Conservation (phyloP, 148 eudicot genomes). For the Camellia japonica region DNA sequence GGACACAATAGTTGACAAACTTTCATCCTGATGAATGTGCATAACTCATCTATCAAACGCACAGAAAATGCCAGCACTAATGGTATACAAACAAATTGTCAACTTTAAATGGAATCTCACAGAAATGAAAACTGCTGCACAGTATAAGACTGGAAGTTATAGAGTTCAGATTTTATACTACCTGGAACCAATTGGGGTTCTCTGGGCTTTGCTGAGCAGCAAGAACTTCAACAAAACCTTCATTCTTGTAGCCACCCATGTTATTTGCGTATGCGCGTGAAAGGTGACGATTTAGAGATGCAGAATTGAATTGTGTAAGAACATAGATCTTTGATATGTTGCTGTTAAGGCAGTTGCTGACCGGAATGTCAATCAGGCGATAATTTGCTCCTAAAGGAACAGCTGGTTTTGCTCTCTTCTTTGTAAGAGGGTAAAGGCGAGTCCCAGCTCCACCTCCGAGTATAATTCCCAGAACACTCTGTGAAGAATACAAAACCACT, state of each 20-base stretch:
- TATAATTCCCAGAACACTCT: slow-evolving; percentile 98
- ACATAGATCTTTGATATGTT: slow-evolving; percentile 83
- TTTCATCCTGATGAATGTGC: background rate
- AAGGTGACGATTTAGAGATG: slow-evolving; percentile 88
- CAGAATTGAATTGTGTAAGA: slow-evolving; percentile 93
- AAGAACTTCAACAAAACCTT: slow-evolving; percentile 96
- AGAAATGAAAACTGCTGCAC: background rate
- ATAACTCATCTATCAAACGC: background rate
- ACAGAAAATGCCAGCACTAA: background rate
- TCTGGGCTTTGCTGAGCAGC: slow-evolving; percentile 99
- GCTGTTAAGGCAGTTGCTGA: slow-evolving; percentile 94
- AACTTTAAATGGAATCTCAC: background rate
- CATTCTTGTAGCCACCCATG: slow-evolving; percentile 93
- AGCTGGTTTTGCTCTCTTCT: slow-evolving; percentile 95
- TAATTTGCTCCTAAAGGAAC: slow-evolving; percentile 94
- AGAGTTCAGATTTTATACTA: slow-evolving; percentile 16
- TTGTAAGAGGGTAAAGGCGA: slow-evolving; percentile 87
- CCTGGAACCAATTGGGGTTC: slow-evolving; percentile 98
- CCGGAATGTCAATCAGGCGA: slow-evolving; percentile 89
- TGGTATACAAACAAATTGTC: background rate
- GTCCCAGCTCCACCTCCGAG: slow-evolving; percentile 99
- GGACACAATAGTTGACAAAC: background rate
- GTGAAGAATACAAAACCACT: slow-evolving; percentile 9
- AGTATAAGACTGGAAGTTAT: background rate
- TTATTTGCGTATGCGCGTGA: slow-evolving; percentile 88